phyloP scores from a whole-genome alignment of 495 filamentous ascomycete genomes.

The Terfezia boudieri region DNA sequence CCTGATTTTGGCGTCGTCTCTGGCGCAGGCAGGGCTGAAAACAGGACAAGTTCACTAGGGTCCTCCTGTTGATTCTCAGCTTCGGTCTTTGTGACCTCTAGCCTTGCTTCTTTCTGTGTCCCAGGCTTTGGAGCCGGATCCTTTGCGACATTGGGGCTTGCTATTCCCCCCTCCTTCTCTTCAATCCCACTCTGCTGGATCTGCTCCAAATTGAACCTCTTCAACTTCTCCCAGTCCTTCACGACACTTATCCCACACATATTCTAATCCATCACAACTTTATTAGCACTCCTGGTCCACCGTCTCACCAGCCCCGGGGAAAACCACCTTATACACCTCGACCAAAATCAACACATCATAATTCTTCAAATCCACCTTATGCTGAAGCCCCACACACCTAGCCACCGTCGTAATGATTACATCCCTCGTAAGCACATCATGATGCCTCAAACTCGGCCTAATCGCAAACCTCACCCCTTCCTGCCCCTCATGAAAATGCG shows the following conservation, averaged over 20 bases:
- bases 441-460: conserved; percentile 58
- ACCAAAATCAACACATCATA: conserved; percentile 75
- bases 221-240: conserved; percentile 44
- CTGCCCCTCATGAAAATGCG: conserved; percentile 41
- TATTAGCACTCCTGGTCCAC: no score
- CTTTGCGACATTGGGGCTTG: no score
- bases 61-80: no score
- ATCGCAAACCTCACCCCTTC: conserved; percentile 53
- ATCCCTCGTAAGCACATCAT: conserved; percentile 50
- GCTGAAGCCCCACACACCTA: conserved; percentile 36
- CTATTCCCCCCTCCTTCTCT: no score
- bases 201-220: conserved; percentile 50
- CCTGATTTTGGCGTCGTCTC: no score
- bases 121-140: no score
- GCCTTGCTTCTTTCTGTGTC: no score
- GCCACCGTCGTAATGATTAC: conserved; percentile 62
- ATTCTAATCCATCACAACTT: conserved; percentile 27
- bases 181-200: conserved; percentile 22
- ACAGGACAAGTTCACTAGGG: no score
- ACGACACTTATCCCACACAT: conserved; percentile 62
- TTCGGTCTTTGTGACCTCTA: no score
- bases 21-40: no score
- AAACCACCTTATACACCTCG: conserved; percentile 63
- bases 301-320: no score
- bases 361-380: conserved; percentile 61